A percentile compares a stretch with the other conserved stretches of the same genome.
Evolutionary conservation across 2,329 filamentous ascomycete species (phyloP).

Genomic region (Botryotinia calthae): DNA sequence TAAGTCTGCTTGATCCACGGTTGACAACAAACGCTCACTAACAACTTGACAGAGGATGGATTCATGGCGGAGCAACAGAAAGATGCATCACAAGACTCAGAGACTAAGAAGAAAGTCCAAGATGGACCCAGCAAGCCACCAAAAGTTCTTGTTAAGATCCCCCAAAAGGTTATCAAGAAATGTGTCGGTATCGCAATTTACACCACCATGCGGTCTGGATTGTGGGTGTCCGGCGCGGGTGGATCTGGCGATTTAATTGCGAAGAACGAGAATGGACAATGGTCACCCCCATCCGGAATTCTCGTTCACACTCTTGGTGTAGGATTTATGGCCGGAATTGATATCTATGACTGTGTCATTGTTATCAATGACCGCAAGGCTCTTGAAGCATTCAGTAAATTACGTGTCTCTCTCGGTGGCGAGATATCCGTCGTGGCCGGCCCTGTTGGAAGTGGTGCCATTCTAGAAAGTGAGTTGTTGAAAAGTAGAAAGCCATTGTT

Average conservation of each 20-base stretch:
- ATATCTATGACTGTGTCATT: constrained; percentile 93
- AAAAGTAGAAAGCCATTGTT: constrained; percentile 68
- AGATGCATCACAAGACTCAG: constrained; percentile 13
- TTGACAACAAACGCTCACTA: constrained; percentile 23
- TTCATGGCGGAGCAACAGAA: constrained; percentile 49
- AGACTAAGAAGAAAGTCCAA: constrained; percentile 45
- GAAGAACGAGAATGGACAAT: constrained; percentile 75
- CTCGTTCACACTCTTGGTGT: constrained; percentile 85
- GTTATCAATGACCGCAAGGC: constrained; percentile 87
- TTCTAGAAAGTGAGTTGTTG: constrained; percentile 33
- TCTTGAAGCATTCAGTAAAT: constrained; percentile 76
- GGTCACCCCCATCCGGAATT: constrained; percentile 89
- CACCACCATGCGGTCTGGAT: constrained; percentile 87
- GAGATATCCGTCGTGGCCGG: constrained; percentile 76
- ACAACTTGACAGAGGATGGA: constrained; percentile 54
- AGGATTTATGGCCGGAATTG: constrained; percentile 86
- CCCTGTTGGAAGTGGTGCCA: constrained; percentile 71
- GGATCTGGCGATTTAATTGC: constrained; percentile 84
- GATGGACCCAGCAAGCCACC: constrained; percentile 52
- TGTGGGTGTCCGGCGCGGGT: constrained; percentile 87
- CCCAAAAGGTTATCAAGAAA: constrained; percentile 76
- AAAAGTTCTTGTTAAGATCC: constrained; percentile 75
- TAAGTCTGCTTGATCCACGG: constrained; percentile 47
- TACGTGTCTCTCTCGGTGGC: constrained; percentile 76
- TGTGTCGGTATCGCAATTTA: constrained; percentile 88